Evolutionary conservation across 805 yeast genomes (phyloP).

Genomic region (Wickerhamomyces silvicola): DNA sequence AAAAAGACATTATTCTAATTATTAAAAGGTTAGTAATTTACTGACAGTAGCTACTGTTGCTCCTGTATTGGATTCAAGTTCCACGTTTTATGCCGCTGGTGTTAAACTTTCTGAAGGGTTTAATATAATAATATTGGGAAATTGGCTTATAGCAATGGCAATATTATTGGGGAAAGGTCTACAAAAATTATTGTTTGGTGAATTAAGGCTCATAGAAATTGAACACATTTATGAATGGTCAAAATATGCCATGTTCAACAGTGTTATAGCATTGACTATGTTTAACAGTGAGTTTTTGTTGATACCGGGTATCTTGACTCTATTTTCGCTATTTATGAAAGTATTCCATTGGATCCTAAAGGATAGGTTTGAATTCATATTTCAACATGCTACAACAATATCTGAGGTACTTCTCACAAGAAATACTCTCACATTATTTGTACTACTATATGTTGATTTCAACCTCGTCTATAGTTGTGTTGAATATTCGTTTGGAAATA

Average conservation of each 20-base stretch:
- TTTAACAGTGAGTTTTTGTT: slow-evolving; percentile 42
- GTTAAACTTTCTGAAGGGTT: slow-evolving; percentile 45
- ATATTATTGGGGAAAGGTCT: slow-evolving; percentile 39
- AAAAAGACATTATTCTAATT: too few species aligned
- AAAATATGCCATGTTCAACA: slow-evolving; percentile 58
- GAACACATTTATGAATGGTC: slow-evolving; percentile 67
- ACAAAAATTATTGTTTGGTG: slow-evolving; percentile 61
- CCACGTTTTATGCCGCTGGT: slow-evolving; percentile 39
- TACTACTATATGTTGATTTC: slow-evolving; percentile 46
- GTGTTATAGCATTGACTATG: slow-evolving; percentile 50
- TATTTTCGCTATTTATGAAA: slow-evolving; percentile 44
- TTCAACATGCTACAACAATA: slow-evolving; percentile 35
- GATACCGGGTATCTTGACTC: slow-evolving; percentile 33
- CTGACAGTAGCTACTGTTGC: slow-evolving; percentile 29
- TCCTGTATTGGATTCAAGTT: slow-evolving; percentile 34
- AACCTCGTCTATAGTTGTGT: slow-evolving; percentile 47
- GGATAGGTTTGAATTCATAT: slow-evolving; percentile 40
- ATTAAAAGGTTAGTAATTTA: slow-evolving; percentile 27
- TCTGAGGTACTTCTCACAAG: slow-evolving; percentile 29
- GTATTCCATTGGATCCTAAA: slow-evolving; percentile 70
- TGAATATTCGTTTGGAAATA: slow-evolving; percentile 30
- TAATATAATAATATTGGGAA: slow-evolving; percentile 33
- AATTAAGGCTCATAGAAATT: slow-evolving; percentile 62
- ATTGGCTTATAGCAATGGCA: slow-evolving; percentile 36
- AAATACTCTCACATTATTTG: slow-evolving; percentile 36